phyloP scores from a whole-genome alignment of 495 filamentous ascomycete species.

The Tuber microsphaerosporum region DNA sequence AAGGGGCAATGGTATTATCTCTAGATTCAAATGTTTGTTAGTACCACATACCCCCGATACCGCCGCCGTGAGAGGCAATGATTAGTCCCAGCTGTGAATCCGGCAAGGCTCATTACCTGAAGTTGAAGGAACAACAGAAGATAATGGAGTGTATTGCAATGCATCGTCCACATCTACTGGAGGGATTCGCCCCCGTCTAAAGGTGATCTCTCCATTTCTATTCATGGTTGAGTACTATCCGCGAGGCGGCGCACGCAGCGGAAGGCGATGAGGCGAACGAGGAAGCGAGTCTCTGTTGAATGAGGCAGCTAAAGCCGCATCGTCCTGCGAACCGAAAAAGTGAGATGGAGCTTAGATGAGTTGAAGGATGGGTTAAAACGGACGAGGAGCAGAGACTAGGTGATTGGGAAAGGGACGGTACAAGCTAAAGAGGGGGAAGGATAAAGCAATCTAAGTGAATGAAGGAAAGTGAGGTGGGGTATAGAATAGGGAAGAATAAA shows the following conservation, averaged over 20 bases:
- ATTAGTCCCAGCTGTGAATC: conserved; percentile 65
- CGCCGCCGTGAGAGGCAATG: conserved; percentile 1
- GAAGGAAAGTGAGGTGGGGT: conserved; percentile 5
- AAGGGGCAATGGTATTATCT: conserved; percentile 65
- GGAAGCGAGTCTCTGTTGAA: not conserved
- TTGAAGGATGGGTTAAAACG: not conserved
- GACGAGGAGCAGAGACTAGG: not conserved
- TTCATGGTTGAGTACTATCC: conserved; percentile 17
- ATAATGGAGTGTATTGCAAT: conserved; percentile 83
- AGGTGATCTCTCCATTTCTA: conserved; percentile 14
- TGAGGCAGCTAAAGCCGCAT: conserved; percentile 3
- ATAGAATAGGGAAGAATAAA: conserved; percentile 17
- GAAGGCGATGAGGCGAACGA: not conserved
- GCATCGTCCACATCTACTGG: conserved; percentile 63
- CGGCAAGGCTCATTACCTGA: not conserved
- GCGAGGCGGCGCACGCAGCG: not conserved
- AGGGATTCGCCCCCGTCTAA: conserved; percentile 25
- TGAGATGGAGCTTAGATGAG: not conserved
- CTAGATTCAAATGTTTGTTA: conserved; percentile 43
- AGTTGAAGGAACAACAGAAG: conserved; percentile 62
- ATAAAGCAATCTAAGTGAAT: not conserved
- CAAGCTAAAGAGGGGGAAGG: conserved; percentile 6
- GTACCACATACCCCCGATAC: conserved; percentile 9
- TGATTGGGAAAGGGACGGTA: not conserved
- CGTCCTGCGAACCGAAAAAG: not conserved